phyloP scores from a whole-genome alignment of 73 alveolate genomes.

The Paramecium primaurelia region DNA sequence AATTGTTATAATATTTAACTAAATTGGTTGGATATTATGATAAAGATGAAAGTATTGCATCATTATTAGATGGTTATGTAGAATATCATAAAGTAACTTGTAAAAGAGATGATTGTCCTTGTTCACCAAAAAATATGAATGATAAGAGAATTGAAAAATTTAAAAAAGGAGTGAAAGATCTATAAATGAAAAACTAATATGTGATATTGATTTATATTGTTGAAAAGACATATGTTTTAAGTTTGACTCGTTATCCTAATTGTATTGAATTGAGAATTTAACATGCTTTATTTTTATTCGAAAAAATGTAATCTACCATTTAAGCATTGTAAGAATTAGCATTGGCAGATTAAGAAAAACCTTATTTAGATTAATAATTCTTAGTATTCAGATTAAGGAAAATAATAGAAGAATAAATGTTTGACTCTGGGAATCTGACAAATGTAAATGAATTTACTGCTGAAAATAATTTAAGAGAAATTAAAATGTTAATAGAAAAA shows the following conservation, averaged over 20 bases:
- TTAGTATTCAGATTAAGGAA: constrained; percentile 36
- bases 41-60: constrained; percentile 28
- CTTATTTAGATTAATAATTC: constrained; percentile 44
- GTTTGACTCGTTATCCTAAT: constrained; percentile 50
- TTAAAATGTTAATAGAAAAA: constrained; percentile 16
- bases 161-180: constrained; percentile 18
- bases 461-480: constrained; percentile 47
- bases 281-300: constrained; percentile 38
- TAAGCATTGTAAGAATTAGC: constrained; percentile 42
- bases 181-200: constrained; percentile 4
- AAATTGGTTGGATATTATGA: constrained; percentile 53
- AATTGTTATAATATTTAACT: constrained; percentile 24
- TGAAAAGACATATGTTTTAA: constrained; percentile 42
- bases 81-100: constrained; percentile 54
- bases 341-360: constrained; percentile 43
- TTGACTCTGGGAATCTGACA: constrained; percentile 43
- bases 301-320: constrained; percentile 40
- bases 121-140: constrained; percentile 55
- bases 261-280: constrained; percentile 45
- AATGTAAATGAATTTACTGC: constrained; percentile 55
- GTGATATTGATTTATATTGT: constrained; percentile 40
- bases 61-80: constrained; percentile 45
- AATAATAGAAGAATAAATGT: constrained; percentile 49
- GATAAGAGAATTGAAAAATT: constrained; percentile 45
- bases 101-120: constrained; percentile 62